Evolutionary conservation across 306 rosid genomes (phyloP), one percentile per base, ranked within the genome.

Genomic region (Pyrus communis): DNA sequence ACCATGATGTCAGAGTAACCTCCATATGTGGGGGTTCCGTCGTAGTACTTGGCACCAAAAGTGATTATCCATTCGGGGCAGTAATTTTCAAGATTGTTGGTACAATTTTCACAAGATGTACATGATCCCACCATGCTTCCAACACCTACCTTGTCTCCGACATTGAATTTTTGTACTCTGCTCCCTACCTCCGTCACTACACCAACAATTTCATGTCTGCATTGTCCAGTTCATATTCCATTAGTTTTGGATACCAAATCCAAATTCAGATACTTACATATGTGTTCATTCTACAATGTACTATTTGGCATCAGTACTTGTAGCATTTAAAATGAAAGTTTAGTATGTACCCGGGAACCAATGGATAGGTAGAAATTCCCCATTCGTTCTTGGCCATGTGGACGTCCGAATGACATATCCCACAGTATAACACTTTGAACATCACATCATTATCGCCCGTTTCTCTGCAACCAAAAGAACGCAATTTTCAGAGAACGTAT

Each of bases 321-420:
- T 35, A 35, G 40, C 11, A n/a, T 57, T 57, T 19, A n/a, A n/a
- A 3, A 19, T 3, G 11, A 21, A 4, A 10, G 3, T 23, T 18
- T 2, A 9, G 6, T 75, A 59, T 3, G 18, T 75, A 75, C 78
- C 78, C 78, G 4, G 71, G 78, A 23, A 63, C 71, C 4, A 75
- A 1, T 2, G 71, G 71, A 30, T 45, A 75, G 62, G 2, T 30
- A 54, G 78, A 5, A 69, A 8, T 8, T 57, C 77, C 52, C 71
- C 85, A 75, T 0, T 75, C 51, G 31, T 75, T 45, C 51, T 75
- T 75, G 17, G 11, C 25, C 28, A 9, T 3, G 27, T 80, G 75
- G 46, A 80, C 69, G 18, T 80, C 79, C 18, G 74, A 51, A 64
- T 80, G 78, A 25, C 75, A 80, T 23, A 73, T 80, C 57, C 79